These are phyloP conservation scores for Amaranthus palmeri DNA, from an alignment of 148 eudicot species.

Conservation along the genomic window DNA sequence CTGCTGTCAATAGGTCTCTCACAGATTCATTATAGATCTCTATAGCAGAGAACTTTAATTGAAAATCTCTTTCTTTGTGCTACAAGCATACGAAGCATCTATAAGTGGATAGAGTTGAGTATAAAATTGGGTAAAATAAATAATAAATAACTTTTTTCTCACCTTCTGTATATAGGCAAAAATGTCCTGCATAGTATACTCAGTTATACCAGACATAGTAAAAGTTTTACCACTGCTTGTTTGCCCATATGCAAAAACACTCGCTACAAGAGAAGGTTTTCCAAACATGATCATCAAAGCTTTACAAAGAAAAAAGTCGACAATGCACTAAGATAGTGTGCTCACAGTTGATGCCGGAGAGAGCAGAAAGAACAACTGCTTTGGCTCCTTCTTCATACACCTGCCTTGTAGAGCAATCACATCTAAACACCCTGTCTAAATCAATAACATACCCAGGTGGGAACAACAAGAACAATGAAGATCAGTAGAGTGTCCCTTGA, in stretches of 20 bases:
- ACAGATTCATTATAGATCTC: constrained; percentile 98
- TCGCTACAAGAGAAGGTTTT: constrained; percentile 46
- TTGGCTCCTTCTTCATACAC: constrained; percentile 89
- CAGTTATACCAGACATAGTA: constrained; percentile 94
- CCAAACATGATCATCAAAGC: constrained; percentile 15
- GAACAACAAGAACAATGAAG: constrained; percentile 19
- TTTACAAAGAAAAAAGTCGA: constrained; percentile 14
- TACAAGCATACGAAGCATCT: constrained; percentile 32
- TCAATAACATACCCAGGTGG: constrained; percentile 20
- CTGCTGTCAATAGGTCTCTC: constrained; percentile 74
- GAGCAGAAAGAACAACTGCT: constrained; percentile 79
- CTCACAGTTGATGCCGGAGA: constrained; percentile 89
- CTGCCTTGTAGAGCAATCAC: constrained; percentile 74
- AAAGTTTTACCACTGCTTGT: constrained; percentile 98
- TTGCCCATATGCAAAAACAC: constrained; percentile 96
- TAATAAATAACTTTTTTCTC: constrained; percentile 7
- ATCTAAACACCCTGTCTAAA: constrained; percentile 76
- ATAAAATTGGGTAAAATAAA: not conserved
- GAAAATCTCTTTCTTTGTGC: constrained; percentile 79
- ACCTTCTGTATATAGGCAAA: constrained; percentile 82
- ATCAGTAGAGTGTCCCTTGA: constrained; percentile 11
- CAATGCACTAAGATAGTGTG: constrained; percentile 8
- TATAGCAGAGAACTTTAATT: constrained; percentile 85
- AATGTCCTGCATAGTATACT: constrained; percentile 74
- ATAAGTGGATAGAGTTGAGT: constrained; percentile 12